Percentiles rank a stretch among this genome's conserved stretches.
These are phyloP conservation scores for Plantago elongata DNA, from an alignment of 257 asterid genomes.

Conservation along the genomic window DNA sequence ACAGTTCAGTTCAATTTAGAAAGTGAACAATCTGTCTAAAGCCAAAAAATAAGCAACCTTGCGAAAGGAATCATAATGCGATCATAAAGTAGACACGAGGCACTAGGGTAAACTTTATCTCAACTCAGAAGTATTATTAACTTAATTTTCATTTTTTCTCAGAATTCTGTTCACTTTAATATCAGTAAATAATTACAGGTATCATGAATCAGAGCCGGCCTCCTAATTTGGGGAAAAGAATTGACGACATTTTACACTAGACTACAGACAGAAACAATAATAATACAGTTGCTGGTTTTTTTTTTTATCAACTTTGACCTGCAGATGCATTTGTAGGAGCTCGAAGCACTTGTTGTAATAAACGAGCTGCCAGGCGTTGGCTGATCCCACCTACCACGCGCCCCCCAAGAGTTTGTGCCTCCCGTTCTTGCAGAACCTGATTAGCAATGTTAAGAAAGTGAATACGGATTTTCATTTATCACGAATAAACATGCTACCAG, in stretches of 20 bases:
- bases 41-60: no score
- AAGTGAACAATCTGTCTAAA: no score
- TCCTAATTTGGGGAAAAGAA: slow-evolving; percentile 15
- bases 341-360: slow-evolving; percentile 87
- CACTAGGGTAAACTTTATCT: neutral
- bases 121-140: neutral
- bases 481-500: no score
- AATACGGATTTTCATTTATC: neutral
- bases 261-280: neutral
- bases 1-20: no score
- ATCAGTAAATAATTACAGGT: slow-evolving; percentile 1
- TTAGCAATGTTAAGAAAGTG: slow-evolving; percentile 3
- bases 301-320: slow-evolving; percentile 17
- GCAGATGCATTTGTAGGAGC: slow-evolving; percentile 52
- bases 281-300: neutral
- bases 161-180: neutral
- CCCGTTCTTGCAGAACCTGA: slow-evolving; percentile 95
- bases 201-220: slow-evolving; percentile 1
- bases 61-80: neutral
- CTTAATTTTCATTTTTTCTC: neutral
- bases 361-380: slow-evolving; percentile 95
- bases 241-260: slow-evolving; percentile 19
- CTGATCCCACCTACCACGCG: slow-evolving; percentile 93
- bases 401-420: slow-evolving; percentile 78
- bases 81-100: neutral